Percentiles rank a stretch among this genome's conserved stretches.
These are phyloP conservation scores for Begonia masoniana DNA, from an alignment of 306 rosid species.

Conservation along the genomic window DNA sequence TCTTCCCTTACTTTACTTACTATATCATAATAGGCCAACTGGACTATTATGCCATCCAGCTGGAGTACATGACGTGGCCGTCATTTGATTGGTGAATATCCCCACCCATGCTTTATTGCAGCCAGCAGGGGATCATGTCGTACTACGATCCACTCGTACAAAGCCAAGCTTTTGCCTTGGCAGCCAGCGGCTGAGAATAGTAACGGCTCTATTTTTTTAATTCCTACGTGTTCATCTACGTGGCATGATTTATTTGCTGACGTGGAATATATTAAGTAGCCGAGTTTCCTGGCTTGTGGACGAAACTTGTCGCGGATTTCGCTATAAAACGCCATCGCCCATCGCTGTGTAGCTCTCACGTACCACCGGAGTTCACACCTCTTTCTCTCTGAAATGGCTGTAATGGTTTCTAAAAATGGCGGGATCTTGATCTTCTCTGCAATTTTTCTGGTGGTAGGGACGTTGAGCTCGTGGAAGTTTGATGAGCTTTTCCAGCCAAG, in stretches of 20 bases:
- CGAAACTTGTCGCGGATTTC: conserved; percentile 23
- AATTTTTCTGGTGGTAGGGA: conserved; percentile 25
- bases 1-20: too few relatives aligned
- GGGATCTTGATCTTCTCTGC: conserved; percentile 15
- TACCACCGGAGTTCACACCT: background rate
- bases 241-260: conserved; percentile 12
- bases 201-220: conserved; percentile 10
- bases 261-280: conserved; percentile 18
- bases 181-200: conserved; percentile 12
- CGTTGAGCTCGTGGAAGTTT: conserved; percentile 47
- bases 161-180: conserved; percentile 4
- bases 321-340: conserved; percentile 25
- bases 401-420: too few relatives aligned
- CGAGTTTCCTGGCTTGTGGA: conserved; percentile 16
- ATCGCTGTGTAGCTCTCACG: background rate
- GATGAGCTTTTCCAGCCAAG: conserved; percentile 74
- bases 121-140: background rate
- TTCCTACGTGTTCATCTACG: conserved; percentile 26
- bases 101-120: background rate
- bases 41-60: conserved; percentile 40
- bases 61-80: conserved; percentile 4
- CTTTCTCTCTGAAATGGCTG: background rate
- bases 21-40: too few relatives aligned
- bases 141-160: conserved; percentile 5
- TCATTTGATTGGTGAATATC: background rate